Evolutionary conservation across 257 asterid genomes (phyloP), one percentile per base, ranked within the genome.

Genomic region (Cruciata laevipes): DNA sequence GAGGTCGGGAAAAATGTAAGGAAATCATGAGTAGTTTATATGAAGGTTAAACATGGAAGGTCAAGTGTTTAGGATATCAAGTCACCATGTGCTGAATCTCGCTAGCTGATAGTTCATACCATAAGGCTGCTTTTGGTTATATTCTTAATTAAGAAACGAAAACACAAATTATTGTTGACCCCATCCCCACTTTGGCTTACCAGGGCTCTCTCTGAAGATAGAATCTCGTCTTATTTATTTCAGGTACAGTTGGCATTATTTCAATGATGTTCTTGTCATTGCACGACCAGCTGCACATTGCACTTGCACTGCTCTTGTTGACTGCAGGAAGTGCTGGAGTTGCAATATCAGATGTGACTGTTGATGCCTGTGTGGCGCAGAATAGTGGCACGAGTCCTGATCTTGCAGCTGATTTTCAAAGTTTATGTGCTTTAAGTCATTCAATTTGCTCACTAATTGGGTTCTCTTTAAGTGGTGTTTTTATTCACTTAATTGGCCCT

Each of bases 281-380:
- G 73, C 89, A 85, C 80, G 79, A 79, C 67, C 80, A 82, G 16
- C 79, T 90, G 77, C 96, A 86, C 72, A 87, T 94, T 75, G 88
- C 65, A 56, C 61, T 87, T 42, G 95, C 99, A 25, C 66, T 94
- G 65, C 80, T 90, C 71, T 79, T 87, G 32, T 55, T 94, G 77
- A 88, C 97, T 55, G 89, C 97, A 52, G 93, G 83, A 67, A 90
- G 97, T 83, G 96, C 97, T 56, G 90, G 96, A 21, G 97, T 88
- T 61, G 99, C 99, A 11, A 90, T 94, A 68, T 96, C 97, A 20
- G 99, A 94, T 56, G 99, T 94, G 63, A 94, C 99, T 18, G 86
- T 94, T 7, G 99, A 94, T 75, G 99, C 99, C 25, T 94, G 97
- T 61, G 96, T 90, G 63, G 97, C 96, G 8, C 95, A 90, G 78